Base-by-base conservation (phyloP, 2,329 filamentous ascomycete genomes). In the Coleophoma cylindrospora region DNA sequence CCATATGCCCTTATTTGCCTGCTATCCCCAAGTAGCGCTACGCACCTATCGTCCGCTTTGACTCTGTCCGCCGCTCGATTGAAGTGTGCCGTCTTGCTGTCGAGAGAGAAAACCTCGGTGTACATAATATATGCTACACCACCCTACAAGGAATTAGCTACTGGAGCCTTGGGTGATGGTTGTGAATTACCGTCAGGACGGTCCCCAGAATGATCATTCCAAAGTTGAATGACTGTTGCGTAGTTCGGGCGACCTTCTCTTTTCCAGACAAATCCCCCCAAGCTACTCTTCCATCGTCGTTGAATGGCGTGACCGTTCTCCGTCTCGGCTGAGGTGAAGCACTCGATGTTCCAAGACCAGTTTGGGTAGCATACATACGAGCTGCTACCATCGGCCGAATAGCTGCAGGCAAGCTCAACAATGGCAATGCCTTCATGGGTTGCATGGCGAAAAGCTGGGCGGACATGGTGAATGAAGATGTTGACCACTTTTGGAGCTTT, bases 191-290 rank as follows among this genome's bases (percentile, higher is more conserved):
- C 34, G 91, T 96, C 59, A 92, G 74, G 34, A 83, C 77, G 11
- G 91, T 70, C 22, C 92, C 92, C 8, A 85, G 74, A 1, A 90
- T 58, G 9, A 96, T 82, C 54, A 96, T 70, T 57, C 86, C 77
- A 57, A 96, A 83, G 69, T 97, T 96, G 73, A 95, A 86, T 14
- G 86, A 87, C 68, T 96, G 92, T 68, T 96, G 91, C 1, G 89
- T 92, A 9, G 90, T 88, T 37, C 92, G 81, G 21, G 86, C 87
- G 3, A 84, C 83, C 68, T 96, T 96, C 66, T 96, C 92, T 44
- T 73, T 73, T 0, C 71, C 73, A 1, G 85, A 90, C 2, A 97
- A 78, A 49, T 94, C 77, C 3, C 74, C 77, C 92, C 92, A 97
- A 4, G 83, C 81, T 1, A 96, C 83, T 55, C 79, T 77, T 8